These are phyloP conservation scores for Osmanthus fragrans DNA, from an alignment of 257 asterid genomes.

Conservation along the genomic window DNA sequence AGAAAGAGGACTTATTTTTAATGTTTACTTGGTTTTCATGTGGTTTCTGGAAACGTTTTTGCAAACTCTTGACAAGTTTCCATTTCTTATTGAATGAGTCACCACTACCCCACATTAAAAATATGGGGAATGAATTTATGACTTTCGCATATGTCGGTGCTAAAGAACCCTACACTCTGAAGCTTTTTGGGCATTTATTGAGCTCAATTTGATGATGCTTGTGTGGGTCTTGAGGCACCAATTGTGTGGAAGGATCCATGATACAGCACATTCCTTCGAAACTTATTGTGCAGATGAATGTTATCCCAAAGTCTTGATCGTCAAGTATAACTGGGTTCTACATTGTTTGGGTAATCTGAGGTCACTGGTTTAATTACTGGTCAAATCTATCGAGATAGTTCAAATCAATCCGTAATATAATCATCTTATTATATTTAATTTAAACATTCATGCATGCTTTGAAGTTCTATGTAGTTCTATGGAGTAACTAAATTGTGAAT, in stretches of 20 bases:
- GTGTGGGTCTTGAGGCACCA: background rate
- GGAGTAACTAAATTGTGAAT: background rate
- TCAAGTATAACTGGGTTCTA: background rate
- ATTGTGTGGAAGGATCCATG: background rate
- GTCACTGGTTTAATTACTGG: background rate
- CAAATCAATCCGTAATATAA: background rate
- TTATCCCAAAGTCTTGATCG: background rate
- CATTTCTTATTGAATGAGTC: background rate
- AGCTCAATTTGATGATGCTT: background rate
- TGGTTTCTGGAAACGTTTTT: background rate
- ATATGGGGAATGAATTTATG: background rate
- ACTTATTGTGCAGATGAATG: background rate
- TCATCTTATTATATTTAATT: background rate
- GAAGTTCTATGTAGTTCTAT: background rate
- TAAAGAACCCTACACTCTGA: background rate
- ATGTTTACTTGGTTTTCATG: background rate
- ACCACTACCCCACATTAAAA: background rate
- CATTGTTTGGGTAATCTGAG: background rate
- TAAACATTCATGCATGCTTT: background rate
- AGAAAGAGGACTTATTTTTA: background rate
- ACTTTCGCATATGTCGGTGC: background rate
- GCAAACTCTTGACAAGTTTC: background rate
- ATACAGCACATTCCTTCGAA: background rate
- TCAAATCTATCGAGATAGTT: background rate
- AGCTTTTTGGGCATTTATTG: background rate